phyloP scores from a whole-genome alignment of 306 rosid species.

The Rosa multiflora region DNA sequence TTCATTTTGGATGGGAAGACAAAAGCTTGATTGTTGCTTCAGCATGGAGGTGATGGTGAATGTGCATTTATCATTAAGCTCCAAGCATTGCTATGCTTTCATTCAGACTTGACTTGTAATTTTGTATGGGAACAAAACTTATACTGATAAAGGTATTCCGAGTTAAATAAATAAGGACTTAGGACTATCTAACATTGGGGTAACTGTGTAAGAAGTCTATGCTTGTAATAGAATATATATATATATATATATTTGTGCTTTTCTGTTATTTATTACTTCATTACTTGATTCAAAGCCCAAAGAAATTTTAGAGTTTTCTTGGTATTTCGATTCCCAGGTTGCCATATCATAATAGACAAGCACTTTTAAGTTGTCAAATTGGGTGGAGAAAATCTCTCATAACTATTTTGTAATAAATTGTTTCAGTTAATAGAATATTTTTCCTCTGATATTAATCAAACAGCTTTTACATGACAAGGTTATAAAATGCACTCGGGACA shows the following conservation, averaged over 20 bases:
- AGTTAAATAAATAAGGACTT: conserved; percentile 31
- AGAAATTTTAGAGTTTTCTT: neutral
- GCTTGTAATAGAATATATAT: conserved; percentile 14
- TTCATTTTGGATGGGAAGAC: conserved; percentile 95
- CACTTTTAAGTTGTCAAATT: neutral
- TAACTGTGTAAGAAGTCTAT: conserved; percentile 1
- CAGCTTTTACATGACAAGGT: neutral
- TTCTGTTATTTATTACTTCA: neutral
- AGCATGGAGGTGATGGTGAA: conserved; percentile 68
- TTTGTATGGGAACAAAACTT: conserved; percentile 32
- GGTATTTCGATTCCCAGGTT: neutral
- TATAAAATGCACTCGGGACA: neutral
- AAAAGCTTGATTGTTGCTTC: conserved; percentile 89
- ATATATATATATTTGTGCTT: neutral
- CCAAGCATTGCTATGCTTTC: conserved; percentile 6
- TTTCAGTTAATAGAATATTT: neutral
- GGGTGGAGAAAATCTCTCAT: neutral
- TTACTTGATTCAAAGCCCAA: neutral
- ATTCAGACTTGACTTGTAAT: conserved; percentile 32
- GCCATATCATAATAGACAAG: neutral
- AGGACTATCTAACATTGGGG: conserved; percentile 18
- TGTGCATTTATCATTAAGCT: conserved; percentile 21
- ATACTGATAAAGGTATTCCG: conserved; percentile 29
- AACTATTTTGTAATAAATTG: neutral
- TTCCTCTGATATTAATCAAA: neutral